Percentiles rank a stretch among this genome's conserved stretches.
phyloP scores from a whole-genome alignment of 352 stramenopile genomes.

The Phytophthora boehmeriae region DNA sequence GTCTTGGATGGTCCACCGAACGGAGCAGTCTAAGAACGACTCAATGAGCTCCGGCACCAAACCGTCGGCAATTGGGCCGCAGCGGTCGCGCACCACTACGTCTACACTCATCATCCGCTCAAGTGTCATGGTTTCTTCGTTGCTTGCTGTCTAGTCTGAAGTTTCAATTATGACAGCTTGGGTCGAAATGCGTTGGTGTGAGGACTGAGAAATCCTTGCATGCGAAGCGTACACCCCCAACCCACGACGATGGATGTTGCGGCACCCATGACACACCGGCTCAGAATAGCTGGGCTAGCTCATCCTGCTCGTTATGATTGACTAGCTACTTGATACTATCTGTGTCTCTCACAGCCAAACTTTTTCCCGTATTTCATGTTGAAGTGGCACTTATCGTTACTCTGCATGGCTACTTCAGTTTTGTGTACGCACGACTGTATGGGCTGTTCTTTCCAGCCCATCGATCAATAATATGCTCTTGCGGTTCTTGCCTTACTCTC shows the following conservation, averaged over 20 bases:
- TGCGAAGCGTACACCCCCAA: no score
- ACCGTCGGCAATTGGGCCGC: slow-evolving; percentile 32
- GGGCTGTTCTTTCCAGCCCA: slow-evolving; percentile 28
- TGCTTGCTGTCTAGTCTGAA: slow-evolving; percentile 13
- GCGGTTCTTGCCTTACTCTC: slow-evolving; percentile 12
- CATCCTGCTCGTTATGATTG: not conserved
- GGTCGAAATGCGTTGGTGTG: slow-evolving; percentile 8
- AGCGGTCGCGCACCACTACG: slow-evolving; percentile 40
- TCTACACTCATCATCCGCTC: slow-evolving; percentile 48
- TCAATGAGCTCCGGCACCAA: slow-evolving; percentile 51
- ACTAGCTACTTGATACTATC: no score
- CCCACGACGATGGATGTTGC: not conserved
- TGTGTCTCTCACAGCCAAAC: slow-evolving; percentile 2
- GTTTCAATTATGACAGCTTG: not conserved
- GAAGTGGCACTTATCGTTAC: slow-evolving; percentile 16
- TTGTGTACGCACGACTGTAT: not conserved
- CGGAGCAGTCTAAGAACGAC: slow-evolving; percentile 59
- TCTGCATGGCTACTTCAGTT: no score
- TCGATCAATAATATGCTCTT: slow-evolving; percentile 9
- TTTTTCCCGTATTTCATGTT: slow-evolving; percentile 5
- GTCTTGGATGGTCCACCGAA: slow-evolving; percentile 58
- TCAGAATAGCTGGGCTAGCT: no score
- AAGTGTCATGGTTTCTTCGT: slow-evolving; percentile 19
- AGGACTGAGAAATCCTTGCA: slow-evolving; percentile 18
- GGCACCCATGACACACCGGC: not conserved